These are phyloP conservation scores for Tricholoma saponaceum DNA, from an alignment of 768 basidiomycete genomes.

Conservation along the genomic window DNA sequence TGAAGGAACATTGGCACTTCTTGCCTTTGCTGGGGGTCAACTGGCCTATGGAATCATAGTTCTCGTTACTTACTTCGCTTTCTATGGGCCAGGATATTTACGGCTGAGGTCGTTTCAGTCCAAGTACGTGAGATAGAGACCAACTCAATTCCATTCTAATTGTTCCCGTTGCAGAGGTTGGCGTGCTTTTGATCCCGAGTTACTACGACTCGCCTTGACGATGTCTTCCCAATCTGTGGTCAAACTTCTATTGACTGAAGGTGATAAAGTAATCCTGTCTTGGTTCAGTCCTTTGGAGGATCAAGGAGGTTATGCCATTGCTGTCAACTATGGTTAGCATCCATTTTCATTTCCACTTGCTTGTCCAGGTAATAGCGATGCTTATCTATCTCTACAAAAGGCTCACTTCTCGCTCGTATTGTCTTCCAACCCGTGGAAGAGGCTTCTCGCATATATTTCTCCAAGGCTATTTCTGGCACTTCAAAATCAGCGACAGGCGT, in stretches of 20 bases:
- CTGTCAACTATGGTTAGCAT: slow-evolving; percentile 86
- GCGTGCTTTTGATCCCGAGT: neutral
- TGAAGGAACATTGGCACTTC: slow-evolving; percentile 49
- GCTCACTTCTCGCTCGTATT: slow-evolving; percentile 89
- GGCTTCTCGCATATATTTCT: slow-evolving; percentile 85
- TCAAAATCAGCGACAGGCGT: slow-evolving; percentile 6
- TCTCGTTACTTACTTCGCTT: slow-evolving; percentile 49
- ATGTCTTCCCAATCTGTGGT: slow-evolving; percentile 88
- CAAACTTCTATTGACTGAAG: slow-evolving; percentile 95
- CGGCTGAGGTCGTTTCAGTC: slow-evolving; percentile 25
- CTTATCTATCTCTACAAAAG: slow-evolving; percentile 33
- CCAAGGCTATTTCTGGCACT: slow-evolving; percentile 43
- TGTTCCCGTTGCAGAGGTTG: neutral
- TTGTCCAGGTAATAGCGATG: neutral
- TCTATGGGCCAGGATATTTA: slow-evolving; percentile 31
- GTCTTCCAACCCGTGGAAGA: slow-evolving; percentile 96
- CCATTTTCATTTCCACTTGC: neutral
- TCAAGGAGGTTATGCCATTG: slow-evolving; percentile 94
- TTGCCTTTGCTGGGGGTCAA: slow-evolving; percentile 89
- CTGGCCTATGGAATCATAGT: slow-evolving; percentile 62
- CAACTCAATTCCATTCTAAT: neutral
- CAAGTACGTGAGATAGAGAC: slow-evolving; percentile 8
- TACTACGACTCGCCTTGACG: slow-evolving; percentile 56
- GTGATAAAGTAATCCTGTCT: slow-evolving; percentile 87
- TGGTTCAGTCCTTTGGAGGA: slow-evolving; percentile 79